A percentile compares a stretch with the other conserved stretches of the same genome.
phyloP scores from a whole-genome alignment of 352 stramenopile species.

The Peronospora farinosa region DNA sequence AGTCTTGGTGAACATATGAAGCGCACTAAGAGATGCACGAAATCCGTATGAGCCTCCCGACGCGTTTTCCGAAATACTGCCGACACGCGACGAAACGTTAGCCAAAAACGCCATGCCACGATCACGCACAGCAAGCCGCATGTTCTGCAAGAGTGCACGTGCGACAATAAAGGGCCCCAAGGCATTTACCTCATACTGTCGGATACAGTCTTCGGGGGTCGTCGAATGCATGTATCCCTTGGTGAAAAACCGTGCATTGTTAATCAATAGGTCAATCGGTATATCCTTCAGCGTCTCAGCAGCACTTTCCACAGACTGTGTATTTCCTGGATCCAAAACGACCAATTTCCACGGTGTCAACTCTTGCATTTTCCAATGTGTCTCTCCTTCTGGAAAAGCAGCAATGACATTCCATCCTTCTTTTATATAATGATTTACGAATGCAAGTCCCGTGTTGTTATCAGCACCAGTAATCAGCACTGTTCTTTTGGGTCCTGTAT shows the following conservation, averaged over 20 bases:
- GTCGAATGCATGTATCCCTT: conserved; percentile 31
- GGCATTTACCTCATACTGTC: conserved; percentile 62
- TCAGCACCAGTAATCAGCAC: conserved; percentile 45
- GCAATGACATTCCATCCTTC: conserved; percentile 41
- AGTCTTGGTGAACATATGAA: conserved; percentile 70
- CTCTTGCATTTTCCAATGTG: conserved; percentile 11
- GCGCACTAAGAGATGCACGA: conserved; percentile 66
- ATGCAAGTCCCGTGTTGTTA: conserved; percentile 30
- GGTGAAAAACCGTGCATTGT: conserved; percentile 54
- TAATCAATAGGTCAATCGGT: conserved; percentile 64
- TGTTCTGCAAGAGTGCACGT: conserved; percentile 45
- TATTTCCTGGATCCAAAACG: conserved; percentile 38
- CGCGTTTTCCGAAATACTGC: conserved; percentile 38
- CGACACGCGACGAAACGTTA: conserved; percentile 50
- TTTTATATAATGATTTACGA: conserved; percentile 33
- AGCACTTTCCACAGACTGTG: conserved; percentile 40
- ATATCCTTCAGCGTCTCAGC: conserved; percentile 33
- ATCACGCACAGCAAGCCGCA: conserved; percentile 33
- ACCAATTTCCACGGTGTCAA: conserved; percentile 43
- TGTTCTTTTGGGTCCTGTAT: conserved; percentile 28
- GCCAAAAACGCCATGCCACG: conserved; percentile 42
- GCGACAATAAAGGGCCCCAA: conserved; percentile 59
- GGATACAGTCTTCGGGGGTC: conserved; percentile 42
- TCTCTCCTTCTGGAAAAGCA: conserved; percentile 18
- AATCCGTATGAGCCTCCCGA: conserved; percentile 65